Percentiles rank a stretch among this genome's conserved stretches.
phyloP scores from a whole-genome alignment of 495 filamentous ascomycete genomes.

The Halenospora varia region DNA sequence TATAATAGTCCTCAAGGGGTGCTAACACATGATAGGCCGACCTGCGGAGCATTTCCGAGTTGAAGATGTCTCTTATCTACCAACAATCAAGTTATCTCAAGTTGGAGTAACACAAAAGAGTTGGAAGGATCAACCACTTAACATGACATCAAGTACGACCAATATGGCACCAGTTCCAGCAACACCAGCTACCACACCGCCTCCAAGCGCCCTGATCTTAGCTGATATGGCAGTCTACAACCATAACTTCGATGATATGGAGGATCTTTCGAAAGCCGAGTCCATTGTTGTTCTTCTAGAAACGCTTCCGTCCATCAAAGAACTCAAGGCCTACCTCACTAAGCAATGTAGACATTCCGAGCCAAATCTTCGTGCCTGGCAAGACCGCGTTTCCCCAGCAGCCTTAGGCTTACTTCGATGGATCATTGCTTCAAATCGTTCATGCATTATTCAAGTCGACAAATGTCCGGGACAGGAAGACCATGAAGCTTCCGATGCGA shows the following conservation, averaged over 20 bases:
- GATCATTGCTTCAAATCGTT: slow-evolving; percentile 89
- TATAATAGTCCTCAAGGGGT: not conserved
- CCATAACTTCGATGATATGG: slow-evolving; percentile 43
- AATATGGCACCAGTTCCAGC: not conserved
- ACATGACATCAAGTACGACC: not conserved
- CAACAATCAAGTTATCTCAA: slow-evolving; percentile 17
- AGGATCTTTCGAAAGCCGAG: slow-evolving; percentile 39
- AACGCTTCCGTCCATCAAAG: slow-evolving; percentile 60
- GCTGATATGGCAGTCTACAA: slow-evolving; percentile 41
- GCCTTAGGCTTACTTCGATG: slow-evolving; percentile 71
- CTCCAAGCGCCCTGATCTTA: not conserved
- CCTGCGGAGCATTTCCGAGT: slow-evolving; percentile 19
- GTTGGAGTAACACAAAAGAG: not conserved
- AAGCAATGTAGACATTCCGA: slow-evolving; percentile 29
- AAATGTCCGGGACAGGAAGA: slow-evolving; percentile 32
- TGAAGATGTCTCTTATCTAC: slow-evolving; percentile 19
- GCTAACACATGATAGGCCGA: slow-evolving; percentile 9
- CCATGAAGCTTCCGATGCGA: slow-evolving; percentile 5
- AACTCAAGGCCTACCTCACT: slow-evolving; percentile 59
- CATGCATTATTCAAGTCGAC: slow-evolving; percentile 74
- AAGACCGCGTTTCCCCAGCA: slow-evolving; percentile 57
- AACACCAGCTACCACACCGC: slow-evolving; percentile 18
- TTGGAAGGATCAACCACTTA: not conserved
- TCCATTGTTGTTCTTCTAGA: slow-evolving; percentile 59
- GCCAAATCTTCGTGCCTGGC: slow-evolving; percentile 54